Percentiles rank a stretch among this genome's conserved stretches.
phyloP scores from a whole-genome alignment of 1,284 basidiomycete genomes.

The Nidula niveotomentosa region DNA sequence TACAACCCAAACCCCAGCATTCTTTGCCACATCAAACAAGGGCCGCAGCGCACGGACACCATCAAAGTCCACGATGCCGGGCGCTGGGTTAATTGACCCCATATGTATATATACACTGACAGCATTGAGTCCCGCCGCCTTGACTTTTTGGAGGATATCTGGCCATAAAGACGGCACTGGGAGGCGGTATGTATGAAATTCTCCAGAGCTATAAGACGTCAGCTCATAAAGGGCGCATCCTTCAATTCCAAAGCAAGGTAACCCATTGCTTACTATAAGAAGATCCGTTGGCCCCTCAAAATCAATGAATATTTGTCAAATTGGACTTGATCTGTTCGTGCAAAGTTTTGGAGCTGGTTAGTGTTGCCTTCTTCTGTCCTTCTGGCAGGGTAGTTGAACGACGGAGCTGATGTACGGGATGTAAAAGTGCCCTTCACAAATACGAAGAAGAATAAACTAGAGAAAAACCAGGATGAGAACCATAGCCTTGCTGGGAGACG shows the following conservation, averaged over 20 bases:
- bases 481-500: too few relatives aligned
- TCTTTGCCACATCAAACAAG: slow-evolving; percentile 62
- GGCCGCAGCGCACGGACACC: slow-evolving; percentile 71
- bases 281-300: slow-evolving; percentile 53
- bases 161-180: slow-evolving; percentile 81
- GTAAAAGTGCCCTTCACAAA: too few relatives aligned
- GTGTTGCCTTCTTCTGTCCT: too few relatives aligned
- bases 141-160: slow-evolving; percentile 80
- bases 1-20: slow-evolving; percentile 64
- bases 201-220: slow-evolving; percentile 46
- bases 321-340: slow-evolving; percentile 37
- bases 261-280: slow-evolving; percentile 43
- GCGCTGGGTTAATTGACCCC: slow-evolving; percentile 74
- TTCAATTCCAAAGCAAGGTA: background rate
- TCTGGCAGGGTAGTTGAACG: too few relatives aligned
- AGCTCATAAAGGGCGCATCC: background rate
- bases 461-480: too few relatives aligned
- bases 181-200: slow-evolving; percentile 83
- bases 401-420: too few relatives aligned
- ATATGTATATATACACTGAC: slow-evolving; percentile 75
- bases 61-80: slow-evolving; percentile 71
- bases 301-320: slow-evolving; percentile 63
- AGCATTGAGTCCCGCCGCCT: slow-evolving; percentile 80
- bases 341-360: background rate
- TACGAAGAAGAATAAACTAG: too few relatives aligned